Evolutionary conservation across 2,329 filamentous ascomycete species (phyloP), one percentile per base, ranked within the genome.

Genomic region (Paecilomyces dactylethromorphus): DNA sequence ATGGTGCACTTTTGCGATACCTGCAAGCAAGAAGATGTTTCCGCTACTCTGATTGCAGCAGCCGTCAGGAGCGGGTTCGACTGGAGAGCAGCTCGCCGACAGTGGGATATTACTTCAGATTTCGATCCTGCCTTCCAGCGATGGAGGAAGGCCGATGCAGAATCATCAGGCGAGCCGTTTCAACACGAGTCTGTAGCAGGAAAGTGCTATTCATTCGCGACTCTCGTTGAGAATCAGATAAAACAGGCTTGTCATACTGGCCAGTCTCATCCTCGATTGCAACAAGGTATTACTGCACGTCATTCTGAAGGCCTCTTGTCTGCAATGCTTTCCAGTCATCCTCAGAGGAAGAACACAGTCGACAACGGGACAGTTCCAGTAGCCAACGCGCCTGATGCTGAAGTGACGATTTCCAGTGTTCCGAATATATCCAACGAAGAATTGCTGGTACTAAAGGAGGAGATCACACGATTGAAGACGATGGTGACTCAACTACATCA

Each of bases 1-100:
- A 77, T 77, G 75, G 68, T 75, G 6, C 65, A 72, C 24, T 66
- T 77, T 3, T 76, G 75, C 58, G 71, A 74, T 61, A 62, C 64
- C 13, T 77, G 74, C 54, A 59, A 63, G 22, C 66, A 66, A 58
- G 59, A 66, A 33, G 61, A 72, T 6, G 59, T 73, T 4, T 68
- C 72, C 2, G 60, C 69, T 24, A 64, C 59, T 18, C 65, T 78
- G 22, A 71, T 77, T 8, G 57, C 62, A n/a, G 69, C 72, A 21
- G 74, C 74, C 4, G 64, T 76, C 5, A 62, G 67, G 21, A 71
- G 70, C 57, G 74, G 74, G 3, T 72, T 78, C 53, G 63, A 71
- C 39, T 69, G 69, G 56, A 58, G 54, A 7, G 57, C 64, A 18
- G 67, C 69, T 15, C 53, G 61, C 32, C 60, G 64, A 45, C 70